Evolutionary conservation across 306 rosid species (phyloP), one percentile per base, ranked within the genome.

Genomic region (Chamaecrista fasciculata): DNA sequence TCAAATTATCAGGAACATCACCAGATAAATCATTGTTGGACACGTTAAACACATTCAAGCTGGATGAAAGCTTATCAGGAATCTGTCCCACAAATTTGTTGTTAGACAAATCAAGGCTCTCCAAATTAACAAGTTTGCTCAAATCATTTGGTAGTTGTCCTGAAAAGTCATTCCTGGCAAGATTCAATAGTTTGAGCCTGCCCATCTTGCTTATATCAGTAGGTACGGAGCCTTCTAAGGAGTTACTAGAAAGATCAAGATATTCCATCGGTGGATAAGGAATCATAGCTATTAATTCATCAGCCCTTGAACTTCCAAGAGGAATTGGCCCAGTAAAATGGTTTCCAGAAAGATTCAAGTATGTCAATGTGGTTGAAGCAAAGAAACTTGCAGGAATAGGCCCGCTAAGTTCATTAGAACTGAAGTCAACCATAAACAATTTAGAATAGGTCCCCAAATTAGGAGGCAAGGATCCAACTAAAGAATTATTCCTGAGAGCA

Each of bases 11-110:
- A 19, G 98, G 98, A 80, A 94, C 71, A 42, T 33, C 36, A 28
- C 98, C 98, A 9, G 90, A 83, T 34, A 94, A 87, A 67, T 90
- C 92, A 76, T 94, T 94, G 68, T 80, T 23, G 60, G 97, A 94
- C 74, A 94, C 98, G 53, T 90, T 86, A 84, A 94, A 88, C 40
- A 49, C 90, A 70, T 12, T 75, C 69, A 94, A 69, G 81, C 70
- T 84, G 74, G 84, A 69, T n/a, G 97, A 78, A 76, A 94, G 96
- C 71, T 85, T 85, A 61, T 85, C 82, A 16, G 98, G 97, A 65
- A 94, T 90, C 52, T 73, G 72, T 67, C 96, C 98, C n/a, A 67
- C 72, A 76, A 94, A 94, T 70, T 84, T 85, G 86, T 94, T 94
- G 72, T 60, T 66, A 25, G 97, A 90, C 80, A 94, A 81, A 85